Evolutionary conservation across 139 green algal species (phyloP).

Genomic region (Picochlorum sp.): DNA sequence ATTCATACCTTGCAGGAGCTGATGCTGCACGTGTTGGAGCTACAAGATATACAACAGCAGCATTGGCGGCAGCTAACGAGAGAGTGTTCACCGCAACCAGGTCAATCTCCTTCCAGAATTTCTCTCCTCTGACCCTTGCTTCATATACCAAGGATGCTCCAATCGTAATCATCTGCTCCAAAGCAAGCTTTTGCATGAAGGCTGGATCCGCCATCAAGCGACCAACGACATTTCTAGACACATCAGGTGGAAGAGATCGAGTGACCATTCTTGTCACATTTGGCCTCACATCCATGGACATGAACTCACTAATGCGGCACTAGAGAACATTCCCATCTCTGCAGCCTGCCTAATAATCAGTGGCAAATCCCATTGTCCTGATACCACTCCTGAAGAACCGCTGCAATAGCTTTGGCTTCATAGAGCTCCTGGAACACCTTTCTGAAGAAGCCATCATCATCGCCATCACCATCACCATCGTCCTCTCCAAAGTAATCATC

Average conservation of each 20-base stretch:
- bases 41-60: conserved; percentile 76
- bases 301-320: conserved; percentile 86
- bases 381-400: conserved; percentile 88
- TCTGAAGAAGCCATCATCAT: conserved; percentile 64
- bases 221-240: conserved; percentile 81
- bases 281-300: conserved; percentile 84
- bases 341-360: conserved; percentile 78
- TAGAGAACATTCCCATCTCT: conserved; percentile 89
- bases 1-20: conserved; percentile 38
- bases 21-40: conserved; percentile 68
- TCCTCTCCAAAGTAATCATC: conserved; percentile 79
- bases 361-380: conserved; percentile 78
- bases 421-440: conserved; percentile 77
- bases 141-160: conserved; percentile 66
- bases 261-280: conserved; percentile 73
- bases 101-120: conserved; percentile 77
- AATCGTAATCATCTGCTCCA: conserved; percentile 80
- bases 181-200: conserved; percentile 86
- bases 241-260: conserved; percentile 58
- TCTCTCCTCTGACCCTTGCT: conserved; percentile 45
- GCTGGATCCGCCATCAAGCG: conserved; percentile 93
- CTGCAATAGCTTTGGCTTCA: conserved; percentile 75
- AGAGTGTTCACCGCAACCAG: conserved; percentile 80
- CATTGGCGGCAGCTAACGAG: conserved; percentile 66
- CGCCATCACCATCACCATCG: conserved; percentile 71